Conservation (phyloP, 306 rosid species). For the Vigna hirtella region DNA sequence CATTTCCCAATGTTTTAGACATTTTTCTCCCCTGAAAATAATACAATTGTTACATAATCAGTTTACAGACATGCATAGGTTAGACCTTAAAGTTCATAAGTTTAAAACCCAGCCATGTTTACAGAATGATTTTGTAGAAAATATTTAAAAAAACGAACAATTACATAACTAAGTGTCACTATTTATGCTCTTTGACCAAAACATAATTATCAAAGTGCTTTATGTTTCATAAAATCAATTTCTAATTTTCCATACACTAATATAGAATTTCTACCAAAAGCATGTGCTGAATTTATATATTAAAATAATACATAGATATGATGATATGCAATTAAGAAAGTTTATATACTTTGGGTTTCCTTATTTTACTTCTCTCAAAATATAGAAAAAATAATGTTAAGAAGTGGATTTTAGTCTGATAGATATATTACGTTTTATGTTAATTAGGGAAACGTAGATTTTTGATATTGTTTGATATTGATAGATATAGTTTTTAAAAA, state of each 20-base stretch:
- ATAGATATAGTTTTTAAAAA: too few species aligned
- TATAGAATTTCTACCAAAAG: conserved; percentile 11
- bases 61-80: conserved; percentile 24
- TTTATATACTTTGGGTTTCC: neutral
- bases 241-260: neutral
- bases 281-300: neutral
- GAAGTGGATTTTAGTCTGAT: too few species aligned
- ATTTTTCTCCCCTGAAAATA: conserved; percentile 87
- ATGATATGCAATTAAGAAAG: neutral
- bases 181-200: neutral
- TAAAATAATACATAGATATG: neutral
- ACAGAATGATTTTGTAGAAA: neutral
- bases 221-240: neutral
- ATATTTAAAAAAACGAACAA: neutral
- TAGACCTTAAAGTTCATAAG: neutral
- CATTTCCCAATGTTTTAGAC: conserved; percentile 96
- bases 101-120: conserved; percentile 8
- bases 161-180: neutral
- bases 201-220: neutral
- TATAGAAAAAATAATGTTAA: too few species aligned
- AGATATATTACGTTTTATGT: too few species aligned
- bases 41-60: conserved; percentile 9
- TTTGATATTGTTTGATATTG: too few species aligned
- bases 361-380: neutral
- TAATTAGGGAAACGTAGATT: too few species aligned